A percentile compares a stretch with the other conserved stretches of the same genome.
phyloP scores from a whole-genome alignment of 75 land plant species.

The Pinus albicaulis region DNA sequence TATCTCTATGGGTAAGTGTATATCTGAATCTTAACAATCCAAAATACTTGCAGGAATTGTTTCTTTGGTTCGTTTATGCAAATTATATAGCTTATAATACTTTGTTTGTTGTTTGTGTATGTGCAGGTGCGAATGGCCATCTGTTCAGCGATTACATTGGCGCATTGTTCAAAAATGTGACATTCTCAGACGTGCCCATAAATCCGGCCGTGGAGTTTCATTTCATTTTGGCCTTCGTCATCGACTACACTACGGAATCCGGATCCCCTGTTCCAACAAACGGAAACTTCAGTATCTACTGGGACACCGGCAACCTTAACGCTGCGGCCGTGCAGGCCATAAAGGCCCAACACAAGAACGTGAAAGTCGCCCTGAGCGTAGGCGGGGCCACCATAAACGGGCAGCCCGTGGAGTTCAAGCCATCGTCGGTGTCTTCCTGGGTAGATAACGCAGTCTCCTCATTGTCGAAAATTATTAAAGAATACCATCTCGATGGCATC shows the following conservation, averaged over 20 bases:
- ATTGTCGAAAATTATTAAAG: slow-evolving; percentile 1
- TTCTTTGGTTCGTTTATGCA: no score
- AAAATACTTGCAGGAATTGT: no score
- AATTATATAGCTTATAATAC: no score
- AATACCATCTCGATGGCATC: slow-evolving; percentile 22
- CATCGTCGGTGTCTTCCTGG: slow-evolving; percentile 30
- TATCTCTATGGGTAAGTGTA: no score
- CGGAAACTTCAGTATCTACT: slow-evolving; percentile 38
- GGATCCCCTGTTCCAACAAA: slow-evolving; percentile 1
- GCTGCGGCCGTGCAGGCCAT: slow-evolving; percentile 28
- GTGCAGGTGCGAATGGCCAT: no score
- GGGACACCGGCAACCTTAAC: slow-evolving; percentile 46
- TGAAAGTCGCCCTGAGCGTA: slow-evolving; percentile 40
- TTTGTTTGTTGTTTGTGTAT: no score
- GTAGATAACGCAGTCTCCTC: slow-evolving; percentile 32
- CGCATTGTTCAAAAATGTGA: slow-evolving; percentile 13
- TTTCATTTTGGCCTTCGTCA: slow-evolving; percentile 34
- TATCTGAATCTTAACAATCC: no score
- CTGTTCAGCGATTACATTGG: slow-evolving; percentile 35
- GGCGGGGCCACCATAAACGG: slow-evolving; percentile 24
- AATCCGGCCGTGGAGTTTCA: slow-evolving; percentile 17
- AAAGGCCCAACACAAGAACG: slow-evolving; percentile 26
- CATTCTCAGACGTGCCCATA: slow-evolving; percentile 27
- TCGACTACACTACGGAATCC: slow-evolving; percentile 10
- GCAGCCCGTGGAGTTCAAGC: slow-evolving; percentile 16